Base-by-base conservation (phyloP, 371 early-diverging fungal genomes). In the Dinochytrium kinnereticum region DNA sequence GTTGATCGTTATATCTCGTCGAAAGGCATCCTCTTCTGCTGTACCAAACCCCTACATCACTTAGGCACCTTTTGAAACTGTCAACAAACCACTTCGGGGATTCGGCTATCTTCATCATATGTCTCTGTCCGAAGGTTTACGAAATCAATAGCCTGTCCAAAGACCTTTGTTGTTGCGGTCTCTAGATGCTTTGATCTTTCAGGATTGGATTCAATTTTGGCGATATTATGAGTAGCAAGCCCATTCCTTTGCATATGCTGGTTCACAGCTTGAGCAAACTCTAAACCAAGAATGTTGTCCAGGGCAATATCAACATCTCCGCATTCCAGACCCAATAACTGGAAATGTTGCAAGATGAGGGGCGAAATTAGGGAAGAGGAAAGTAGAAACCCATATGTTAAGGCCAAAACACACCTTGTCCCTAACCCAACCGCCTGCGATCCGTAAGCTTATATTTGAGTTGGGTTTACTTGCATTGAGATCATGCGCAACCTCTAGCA, bases 361-460 rank as follows among this genome's bases (percentile, higher is more conserved):
- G n/a, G n/a, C n/a, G n/a, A n/a, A n/a, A n/a, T n/a, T n/a, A n/a
- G n/a, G n/a, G n/a, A n/a, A n/a, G n/a, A n/a, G n/a, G n/a, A n/a
- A n/a, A n/a, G n/a, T n/a, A n/a, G n/a, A n/a, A n/a, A n/a, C n/a
- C n/a, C n/a, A n/a, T n/a, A n/a, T n/a, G n/a, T n/a, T n/a, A n/a
- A n/a, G n/a, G n/a, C n/a, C n/a, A 13, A n/a, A 50, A 36, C 1
- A 19, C 15, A 92, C 93, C 89, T 98, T 99, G 82, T 99, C 99
- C 51, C 99, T 90, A 57, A 99, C 99, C 99, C 99, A 99, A 10
- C 99, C 99, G 70, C 99, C 99, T 31, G 97, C 98, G 65, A 98
- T 92, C n/a, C 99, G 86, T 59, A 95, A 86, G 53, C 89, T 88
- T 53, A 95, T 84, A 0, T 89, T 82, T 76, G 7, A 17, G 64